These are phyloP conservation scores for Podaxis pistillaris DNA, from an alignment of 768 basidiomycete species.

Conservation along the genomic window DNA sequence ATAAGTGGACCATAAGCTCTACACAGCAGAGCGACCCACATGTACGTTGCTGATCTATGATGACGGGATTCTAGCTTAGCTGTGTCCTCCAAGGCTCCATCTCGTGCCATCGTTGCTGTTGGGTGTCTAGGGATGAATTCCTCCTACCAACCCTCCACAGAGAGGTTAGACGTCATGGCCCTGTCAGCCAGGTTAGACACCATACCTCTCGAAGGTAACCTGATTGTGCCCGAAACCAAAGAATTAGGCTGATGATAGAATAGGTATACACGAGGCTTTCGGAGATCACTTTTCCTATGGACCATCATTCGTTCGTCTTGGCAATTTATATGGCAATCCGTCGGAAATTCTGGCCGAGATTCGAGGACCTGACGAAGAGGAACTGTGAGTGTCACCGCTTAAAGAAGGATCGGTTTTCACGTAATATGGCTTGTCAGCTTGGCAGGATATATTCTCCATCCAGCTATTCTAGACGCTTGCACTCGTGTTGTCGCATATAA, in stretches of 20 bases:
- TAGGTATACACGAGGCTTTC: not conserved
- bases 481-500: conserved; percentile 32
- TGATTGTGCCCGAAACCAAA: not conserved
- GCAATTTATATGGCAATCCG: not conserved
- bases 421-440: conserved; percentile 20
- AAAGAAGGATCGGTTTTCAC: not conserved
- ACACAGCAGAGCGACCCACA: not conserved
- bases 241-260: not conserved
- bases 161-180: not conserved
- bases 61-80: not conserved
- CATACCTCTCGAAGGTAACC: not conserved
- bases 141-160: not conserved
- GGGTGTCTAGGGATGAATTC: not conserved
- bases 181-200: not conserved
- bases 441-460: conserved; percentile 30
- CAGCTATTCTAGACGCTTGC: conserved; percentile 36
- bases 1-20: not conserved
- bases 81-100: not conserved
- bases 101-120: not conserved
- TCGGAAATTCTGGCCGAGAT: not conserved
- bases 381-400: not conserved
- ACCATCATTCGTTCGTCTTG: not conserved
- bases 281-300: not conserved
- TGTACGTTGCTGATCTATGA: not conserved
- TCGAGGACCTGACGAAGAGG: not conserved